Evolutionary conservation across 177 flowering plant genomes (phyloP), one percentile per base, ranked within the genome.

Genomic region (Vitis hybrid): DNA sequence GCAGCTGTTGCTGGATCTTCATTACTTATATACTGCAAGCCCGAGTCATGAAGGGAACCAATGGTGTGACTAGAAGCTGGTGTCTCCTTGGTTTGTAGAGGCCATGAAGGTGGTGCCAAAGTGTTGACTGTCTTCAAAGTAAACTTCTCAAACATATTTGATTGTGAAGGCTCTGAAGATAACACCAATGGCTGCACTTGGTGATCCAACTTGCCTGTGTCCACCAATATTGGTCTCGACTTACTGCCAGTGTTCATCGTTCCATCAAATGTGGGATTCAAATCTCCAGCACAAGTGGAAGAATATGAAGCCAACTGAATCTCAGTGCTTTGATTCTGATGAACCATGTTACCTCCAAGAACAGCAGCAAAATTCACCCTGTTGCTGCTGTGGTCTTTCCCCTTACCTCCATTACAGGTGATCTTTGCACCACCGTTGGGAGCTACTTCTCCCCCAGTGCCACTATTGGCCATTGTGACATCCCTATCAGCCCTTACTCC

Each of bases 101-200:
- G 63, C 60, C 62, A 61, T 18, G 59, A 66, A 39, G 68, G 12
- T 57, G 50, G 3, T 51, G 58, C 5, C 29, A 26, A 26, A 56
- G 2, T 69, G 71, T 26, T 39, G 18, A 68, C 14, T 67, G 45
- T 79, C 68, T 49, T 61, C 15, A 13, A 66, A 64, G 20, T 77
- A 39, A 7, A 51, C 29, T 26, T 26, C 20, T 70, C 70, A 1
- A 5, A 29, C 26, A 14, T 14, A 59, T 67, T 72, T 22, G 73
- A 52, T 20, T 59, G 62, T 14, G 60, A 60, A 55, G 69, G 39
- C 55, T 66, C 63, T 16, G 56, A 67, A 63, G 67, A 65, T 56
- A 66, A 26, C 13, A 71, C 67, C 49, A 67, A 75, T 26, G 67
- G 71, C 2, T 60, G 74, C 52, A 60, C 71, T 1, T 14, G 70